Evolutionary conservation across 345 rosid genomes (phyloP).

Genomic region (Salix brachista): DNA sequence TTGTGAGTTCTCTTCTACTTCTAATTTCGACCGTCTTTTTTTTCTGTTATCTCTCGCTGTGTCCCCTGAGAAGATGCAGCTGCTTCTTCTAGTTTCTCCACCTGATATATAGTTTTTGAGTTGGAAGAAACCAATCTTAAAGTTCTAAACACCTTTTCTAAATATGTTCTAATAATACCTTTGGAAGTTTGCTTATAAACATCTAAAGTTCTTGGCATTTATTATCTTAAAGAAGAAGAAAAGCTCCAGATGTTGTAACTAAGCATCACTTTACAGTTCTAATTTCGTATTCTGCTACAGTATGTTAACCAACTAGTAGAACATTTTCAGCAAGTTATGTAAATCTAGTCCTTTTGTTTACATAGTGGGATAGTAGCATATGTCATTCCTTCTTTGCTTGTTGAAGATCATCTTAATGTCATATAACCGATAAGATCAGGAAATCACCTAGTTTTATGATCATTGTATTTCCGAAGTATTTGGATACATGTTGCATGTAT

Average conservation of each 20-base stretch:
- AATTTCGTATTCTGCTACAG: not conserved
- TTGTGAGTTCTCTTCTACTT: not conserved
- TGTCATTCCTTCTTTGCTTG: not conserved
- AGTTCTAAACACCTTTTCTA: too few relatives aligned
- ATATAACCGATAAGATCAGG: not conserved
- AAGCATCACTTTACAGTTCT: not conserved
- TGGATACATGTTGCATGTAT: not conserved
- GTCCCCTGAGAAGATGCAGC: not conserved
- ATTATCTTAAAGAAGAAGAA: too few relatives aligned
- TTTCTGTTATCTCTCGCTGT: not conserved
- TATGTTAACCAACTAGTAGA: not conserved
- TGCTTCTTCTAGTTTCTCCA: not conserved
- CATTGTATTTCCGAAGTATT: not conserved
- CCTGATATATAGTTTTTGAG: not conserved
- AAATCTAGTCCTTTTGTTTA: not conserved
- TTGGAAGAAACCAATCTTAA: not conserved
- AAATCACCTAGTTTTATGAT: not conserved
- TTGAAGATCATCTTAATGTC: not conserved
- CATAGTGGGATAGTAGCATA: not conserved
- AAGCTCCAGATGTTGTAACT: not conserved
- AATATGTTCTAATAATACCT: not conserved
- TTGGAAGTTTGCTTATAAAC: too few relatives aligned
- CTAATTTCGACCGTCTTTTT: not conserved
- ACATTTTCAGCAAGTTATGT: not conserved
- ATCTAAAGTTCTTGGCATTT: too few relatives aligned